phyloP scores from a whole-genome alignment of 345 rosid species.

The Crucihimalaya himalaica region DNA sequence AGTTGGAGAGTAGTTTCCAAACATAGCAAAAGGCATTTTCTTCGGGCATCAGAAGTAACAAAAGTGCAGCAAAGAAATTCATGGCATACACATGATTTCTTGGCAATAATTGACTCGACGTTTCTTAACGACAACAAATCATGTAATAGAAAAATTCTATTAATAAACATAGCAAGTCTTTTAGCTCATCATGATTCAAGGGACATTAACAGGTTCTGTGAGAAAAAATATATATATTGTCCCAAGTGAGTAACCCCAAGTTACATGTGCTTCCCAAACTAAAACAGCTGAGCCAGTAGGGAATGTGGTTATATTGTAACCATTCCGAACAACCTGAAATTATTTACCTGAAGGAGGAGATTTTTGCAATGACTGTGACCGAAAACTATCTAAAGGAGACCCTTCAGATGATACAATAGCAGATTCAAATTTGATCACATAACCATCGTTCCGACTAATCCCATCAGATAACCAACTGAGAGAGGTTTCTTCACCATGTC shows the following conservation, averaged over 20 bases:
- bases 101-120: slow-evolving; percentile 86
- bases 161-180: background rate
- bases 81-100: slow-evolving; percentile 66
- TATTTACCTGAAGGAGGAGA: slow-evolving; percentile 79
- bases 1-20: slow-evolving; percentile 24
- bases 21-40: slow-evolving; percentile 98
- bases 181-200: background rate
- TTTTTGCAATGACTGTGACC: slow-evolving; percentile 59
- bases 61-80: slow-evolving; percentile 97
- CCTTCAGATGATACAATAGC: slow-evolving; percentile 69
- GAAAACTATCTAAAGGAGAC: slow-evolving; percentile 60
- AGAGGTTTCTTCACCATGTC: slow-evolving; percentile 89
- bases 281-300: background rate
- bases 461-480: slow-evolving; percentile 73
- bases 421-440: slow-evolving; percentile 61
- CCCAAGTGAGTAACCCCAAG: slow-evolving; percentile 15
- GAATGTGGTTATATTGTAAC: background rate
- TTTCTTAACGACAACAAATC: slow-evolving; percentile 78
- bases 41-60: slow-evolving; percentile 96
- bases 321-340: background rate
- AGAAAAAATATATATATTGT: background rate
- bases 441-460: slow-evolving; percentile 51
- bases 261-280: slow-evolving; percentile 5
- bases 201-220: background rate
- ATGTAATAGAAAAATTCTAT: too few relatives aligned